Conservation (phyloP, 129 eudicot genomes). For the Centaurea solstitialis region DNA sequence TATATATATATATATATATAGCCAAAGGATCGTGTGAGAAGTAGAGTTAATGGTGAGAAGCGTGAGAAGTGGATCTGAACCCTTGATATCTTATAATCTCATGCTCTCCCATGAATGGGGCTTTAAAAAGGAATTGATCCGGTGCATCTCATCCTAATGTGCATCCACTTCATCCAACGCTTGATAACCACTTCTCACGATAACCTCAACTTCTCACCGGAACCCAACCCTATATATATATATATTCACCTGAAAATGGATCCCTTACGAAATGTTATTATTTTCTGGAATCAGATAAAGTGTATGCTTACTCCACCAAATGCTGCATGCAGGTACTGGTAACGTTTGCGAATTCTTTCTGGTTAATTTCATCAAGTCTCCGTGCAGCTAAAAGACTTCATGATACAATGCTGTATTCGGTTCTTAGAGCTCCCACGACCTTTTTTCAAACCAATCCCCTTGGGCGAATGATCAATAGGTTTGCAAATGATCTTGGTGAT, state of each 20-base stretch:
- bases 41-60: too few relatives aligned
- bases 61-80: too few relatives aligned
- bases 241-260: neutral
- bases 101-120: too few relatives aligned
- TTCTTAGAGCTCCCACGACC: slow-evolving; percentile 91
- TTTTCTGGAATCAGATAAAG: neutral
- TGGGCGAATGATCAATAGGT: slow-evolving; percentile 92
- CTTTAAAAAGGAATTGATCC: too few relatives aligned
- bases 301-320: slow-evolving; percentile 8
- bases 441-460: slow-evolving; percentile 91
- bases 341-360: slow-evolving; percentile 74
- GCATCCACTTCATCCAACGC: too few relatives aligned
- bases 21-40: too few relatives aligned
- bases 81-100: too few relatives aligned
- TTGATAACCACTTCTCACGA: too few relatives aligned
- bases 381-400: slow-evolving; percentile 83
- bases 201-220: too few relatives aligned
- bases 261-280: neutral
- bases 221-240: too few relatives aligned
- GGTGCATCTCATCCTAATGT: too few relatives aligned
- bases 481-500: slow-evolving; percentile 92
- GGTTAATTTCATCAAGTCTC: slow-evolving; percentile 94
- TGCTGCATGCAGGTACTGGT: slow-evolving; percentile 67
- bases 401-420: slow-evolving; percentile 73
- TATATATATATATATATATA: too few relatives aligned